phyloP scores from a whole-genome alignment of 2,329 filamentous ascomycete species.

The Fusarium sp. region DNA sequence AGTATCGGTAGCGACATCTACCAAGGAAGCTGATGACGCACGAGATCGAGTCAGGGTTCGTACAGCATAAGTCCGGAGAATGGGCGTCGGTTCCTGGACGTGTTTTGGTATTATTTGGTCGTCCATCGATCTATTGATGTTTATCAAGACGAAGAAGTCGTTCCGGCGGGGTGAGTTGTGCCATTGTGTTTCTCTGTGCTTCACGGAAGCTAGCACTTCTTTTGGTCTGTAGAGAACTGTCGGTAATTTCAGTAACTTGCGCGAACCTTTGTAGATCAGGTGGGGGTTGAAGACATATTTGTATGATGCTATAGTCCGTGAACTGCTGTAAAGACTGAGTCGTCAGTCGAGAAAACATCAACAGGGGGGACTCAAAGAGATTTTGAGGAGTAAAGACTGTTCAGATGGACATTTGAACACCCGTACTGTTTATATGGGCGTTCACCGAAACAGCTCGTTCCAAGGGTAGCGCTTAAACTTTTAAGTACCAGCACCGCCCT shows the following conservation, averaged over 20 bases:
- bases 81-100: not conserved
- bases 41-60: not conserved
- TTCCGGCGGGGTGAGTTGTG: not conserved
- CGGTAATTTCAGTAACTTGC: no score
- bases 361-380: not conserved
- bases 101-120: fast-evolving
- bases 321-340: not conserved
- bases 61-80: not conserved
- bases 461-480: not conserved
- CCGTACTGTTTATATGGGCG: not conserved
- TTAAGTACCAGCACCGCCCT: no score
- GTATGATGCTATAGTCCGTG: not conserved
- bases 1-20: fast-evolving
- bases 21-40: not conserved
- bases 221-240: no score
- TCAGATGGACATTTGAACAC: not conserved
- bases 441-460: not conserved
- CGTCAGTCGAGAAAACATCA: not conserved
- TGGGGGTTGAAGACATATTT: no score
- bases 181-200: not conserved
- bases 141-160: not conserved
- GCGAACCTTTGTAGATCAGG: no score
- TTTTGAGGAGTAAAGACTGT: not conserved
- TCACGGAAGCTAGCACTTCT: no score
- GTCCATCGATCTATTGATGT: not conserved